Conservation (phyloP, 352 stramenopile species). For the Phytopythium montanum region DNA sequence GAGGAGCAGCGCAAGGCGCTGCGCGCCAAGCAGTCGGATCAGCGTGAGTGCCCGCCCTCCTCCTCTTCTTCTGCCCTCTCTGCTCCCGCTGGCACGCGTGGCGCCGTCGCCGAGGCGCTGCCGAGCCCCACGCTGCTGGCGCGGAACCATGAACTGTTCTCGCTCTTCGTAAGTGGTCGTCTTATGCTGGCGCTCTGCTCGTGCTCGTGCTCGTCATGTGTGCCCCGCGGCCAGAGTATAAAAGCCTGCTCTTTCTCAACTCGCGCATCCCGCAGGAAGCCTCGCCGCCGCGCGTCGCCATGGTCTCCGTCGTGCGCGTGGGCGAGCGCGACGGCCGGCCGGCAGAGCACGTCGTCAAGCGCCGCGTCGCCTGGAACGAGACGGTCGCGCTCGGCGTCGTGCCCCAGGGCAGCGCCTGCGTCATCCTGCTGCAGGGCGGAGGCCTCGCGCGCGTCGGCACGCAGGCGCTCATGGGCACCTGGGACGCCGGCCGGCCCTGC, state of each 20-base stretch:
- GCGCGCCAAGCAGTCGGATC: conserved; percentile 39
- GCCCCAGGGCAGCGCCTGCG: conserved; percentile 66
- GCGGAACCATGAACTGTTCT: conserved; percentile 75
- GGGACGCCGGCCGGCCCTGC: conserved; percentile 67
- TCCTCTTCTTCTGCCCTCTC: too few relatives aligned
- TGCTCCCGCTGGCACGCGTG: conserved; percentile 1
- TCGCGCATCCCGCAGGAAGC: conserved; percentile 46
- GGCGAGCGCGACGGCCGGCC: conserved; percentile 56
- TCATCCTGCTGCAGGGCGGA: conserved; percentile 75
- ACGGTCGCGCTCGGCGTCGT: conserved; percentile 73
- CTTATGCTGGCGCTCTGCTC: conserved; percentile 21
- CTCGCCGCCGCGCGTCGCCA: conserved; percentile 60
- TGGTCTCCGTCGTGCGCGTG: conserved; percentile 71
- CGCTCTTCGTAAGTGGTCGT: conserved; percentile 71
- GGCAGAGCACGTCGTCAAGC: conserved; percentile 66
- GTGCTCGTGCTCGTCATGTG: conserved; percentile 14
- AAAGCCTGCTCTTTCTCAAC: conserved; percentile 70
- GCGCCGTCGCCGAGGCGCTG: conserved; percentile 31
- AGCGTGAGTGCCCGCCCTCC: conserved; percentile 41
- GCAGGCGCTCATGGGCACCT: conserved; percentile 81
- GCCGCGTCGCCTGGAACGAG: conserved; percentile 65
- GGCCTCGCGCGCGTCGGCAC: conserved; percentile 72
- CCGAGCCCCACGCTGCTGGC: conserved; percentile 68
- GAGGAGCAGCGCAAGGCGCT: conserved; percentile 80
- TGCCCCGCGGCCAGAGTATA: conserved; percentile 40